phyloP scores from a whole-genome alignment of 176 grass and related monocot genomes.

The Stipa capillata region DNA sequence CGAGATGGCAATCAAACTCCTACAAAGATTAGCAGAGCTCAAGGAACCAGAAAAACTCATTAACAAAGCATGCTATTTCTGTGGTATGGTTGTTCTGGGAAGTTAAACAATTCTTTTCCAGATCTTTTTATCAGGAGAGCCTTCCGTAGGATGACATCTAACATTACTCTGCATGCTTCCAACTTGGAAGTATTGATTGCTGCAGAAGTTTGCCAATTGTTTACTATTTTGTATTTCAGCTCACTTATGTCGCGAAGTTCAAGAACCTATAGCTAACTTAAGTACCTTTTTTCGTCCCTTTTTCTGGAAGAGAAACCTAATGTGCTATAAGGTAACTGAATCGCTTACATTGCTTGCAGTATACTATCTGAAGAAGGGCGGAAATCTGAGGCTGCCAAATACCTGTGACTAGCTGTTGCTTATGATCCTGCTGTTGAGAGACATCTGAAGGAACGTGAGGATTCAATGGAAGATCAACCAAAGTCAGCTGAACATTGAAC shows the following conservation, averaged over 20 bases:
- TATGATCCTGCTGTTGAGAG: constrained; percentile 59
- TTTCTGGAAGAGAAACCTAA: background rate
- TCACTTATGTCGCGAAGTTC: background rate
- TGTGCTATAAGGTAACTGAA: background rate
- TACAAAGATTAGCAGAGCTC: constrained; percentile 64
- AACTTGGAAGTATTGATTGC: background rate
- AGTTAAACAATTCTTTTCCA: constrained; percentile 39
- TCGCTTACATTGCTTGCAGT: constrained; percentile 25
- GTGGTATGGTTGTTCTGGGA: constrained; percentile 47
- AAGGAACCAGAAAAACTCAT: constrained; percentile 61
- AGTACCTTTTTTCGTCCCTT: background rate
- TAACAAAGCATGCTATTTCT: constrained; percentile 59
- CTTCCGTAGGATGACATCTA: background rate
- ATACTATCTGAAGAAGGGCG: constrained; percentile 52
- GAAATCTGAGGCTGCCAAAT: constrained; percentile 67
- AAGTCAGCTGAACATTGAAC: constrained; percentile 8
- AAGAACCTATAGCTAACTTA: background rate
- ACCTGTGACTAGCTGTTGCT: constrained; percentile 40
- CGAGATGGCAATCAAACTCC: constrained; percentile 45
- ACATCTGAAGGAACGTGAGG: constrained; percentile 66
- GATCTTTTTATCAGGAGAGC: background rate
- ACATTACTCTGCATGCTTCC: background rate
- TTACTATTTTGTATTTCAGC: background rate
- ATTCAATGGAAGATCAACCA: constrained; percentile 20
- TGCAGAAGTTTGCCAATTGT: background rate